Evolutionary conservation across 345 rosid species (phyloP).

Genomic region (Physaria fendleri): DNA sequence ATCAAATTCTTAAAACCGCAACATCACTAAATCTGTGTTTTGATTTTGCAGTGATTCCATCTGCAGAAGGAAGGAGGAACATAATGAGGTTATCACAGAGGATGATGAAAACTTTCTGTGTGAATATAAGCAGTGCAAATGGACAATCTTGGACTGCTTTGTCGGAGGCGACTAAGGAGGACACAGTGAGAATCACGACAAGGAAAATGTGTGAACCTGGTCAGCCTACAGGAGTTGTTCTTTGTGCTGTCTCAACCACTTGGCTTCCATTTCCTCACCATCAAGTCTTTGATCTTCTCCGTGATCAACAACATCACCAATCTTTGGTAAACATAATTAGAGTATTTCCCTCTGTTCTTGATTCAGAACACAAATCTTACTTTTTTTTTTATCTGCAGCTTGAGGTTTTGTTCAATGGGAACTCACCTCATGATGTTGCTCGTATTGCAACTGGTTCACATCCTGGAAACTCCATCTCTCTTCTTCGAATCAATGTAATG

Average conservation of each 20-base stretch:
- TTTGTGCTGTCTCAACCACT: conserved; percentile 73
- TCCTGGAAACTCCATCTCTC: conserved; percentile 92
- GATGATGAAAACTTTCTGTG: conserved; percentile 70
- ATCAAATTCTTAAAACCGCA: not conserved
- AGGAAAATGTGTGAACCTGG: conserved; percentile 69
- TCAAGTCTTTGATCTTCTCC: conserved; percentile 67
- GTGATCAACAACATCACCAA: conserved; percentile 70
- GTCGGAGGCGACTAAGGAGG: conserved; percentile 48
- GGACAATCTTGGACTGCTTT: conserved; percentile 90
- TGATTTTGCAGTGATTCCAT: conserved; percentile 47
- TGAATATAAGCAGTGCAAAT: conserved; percentile 47
- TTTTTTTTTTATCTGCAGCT: conserved; percentile 28
- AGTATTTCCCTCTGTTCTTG: not conserved
- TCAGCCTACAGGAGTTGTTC: conserved; percentile 77
- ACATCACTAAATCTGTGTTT: not conserved
- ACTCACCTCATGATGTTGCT: conserved; percentile 82
- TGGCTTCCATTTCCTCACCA: conserved; percentile 72
- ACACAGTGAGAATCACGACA: conserved; percentile 67
- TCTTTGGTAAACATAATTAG: conserved; percentile 44
- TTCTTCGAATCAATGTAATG: conserved; percentile 80
- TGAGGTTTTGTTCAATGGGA: conserved; percentile 77
- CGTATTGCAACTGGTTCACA: conserved; percentile 93
- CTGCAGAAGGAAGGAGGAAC: conserved; percentile 72
- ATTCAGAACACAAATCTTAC: not conserved
- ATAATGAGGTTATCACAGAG: conserved; percentile 75